These are phyloP conservation scores for Diaporthe destruens DNA, from an alignment of 2,329 filamentous ascomycete genomes.

Conservation along the genomic window DNA sequence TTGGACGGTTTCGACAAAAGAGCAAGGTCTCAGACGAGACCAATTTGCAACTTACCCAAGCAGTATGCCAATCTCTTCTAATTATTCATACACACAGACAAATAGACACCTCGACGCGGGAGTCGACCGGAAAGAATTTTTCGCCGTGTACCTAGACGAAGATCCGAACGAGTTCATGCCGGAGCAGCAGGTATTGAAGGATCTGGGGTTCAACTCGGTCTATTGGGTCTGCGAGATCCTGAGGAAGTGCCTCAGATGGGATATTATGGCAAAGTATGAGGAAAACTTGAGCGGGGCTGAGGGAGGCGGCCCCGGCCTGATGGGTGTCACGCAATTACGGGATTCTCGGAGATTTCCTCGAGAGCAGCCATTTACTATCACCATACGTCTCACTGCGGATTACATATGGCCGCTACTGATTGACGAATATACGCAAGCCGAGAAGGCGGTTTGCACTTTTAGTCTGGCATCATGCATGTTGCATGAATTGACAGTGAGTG, in stretches of 20 bases:
- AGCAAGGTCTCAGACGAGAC: neutral
- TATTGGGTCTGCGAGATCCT: conserved; percentile 37
- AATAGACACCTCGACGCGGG: neutral
- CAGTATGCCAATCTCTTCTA: no score
- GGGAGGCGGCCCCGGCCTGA: neutral
- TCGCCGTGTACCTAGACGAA: conserved; percentile 13
- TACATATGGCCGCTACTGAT: conserved; percentile 38
- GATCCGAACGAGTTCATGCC: conserved; percentile 3
- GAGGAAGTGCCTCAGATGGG: conserved; percentile 19
- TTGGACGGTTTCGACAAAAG: neutral
- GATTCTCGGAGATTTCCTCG: no score
- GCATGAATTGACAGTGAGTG: conserved; percentile 39
- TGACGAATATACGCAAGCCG: conserved; percentile 34
- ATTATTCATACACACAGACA: neutral
- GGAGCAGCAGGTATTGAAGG: conserved; percentile 4
- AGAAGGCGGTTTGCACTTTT: conserved; percentile 38
- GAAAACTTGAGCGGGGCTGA: no score
- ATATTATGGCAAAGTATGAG: conserved; percentile 5
- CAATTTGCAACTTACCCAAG: neutral
- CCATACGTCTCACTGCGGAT: conserved; percentile 23
- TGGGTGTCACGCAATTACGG: conserved; percentile 1
- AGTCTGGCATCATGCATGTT: conserved; percentile 33
- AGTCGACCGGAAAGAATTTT: neutral
- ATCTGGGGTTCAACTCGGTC: conserved; percentile 25
- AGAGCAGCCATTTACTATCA: conserved; percentile 23